These are phyloP conservation scores for Alternaria ethzedia DNA, from an alignment of 2,329 filamentous ascomycete genomes.

Conservation along the genomic window DNA sequence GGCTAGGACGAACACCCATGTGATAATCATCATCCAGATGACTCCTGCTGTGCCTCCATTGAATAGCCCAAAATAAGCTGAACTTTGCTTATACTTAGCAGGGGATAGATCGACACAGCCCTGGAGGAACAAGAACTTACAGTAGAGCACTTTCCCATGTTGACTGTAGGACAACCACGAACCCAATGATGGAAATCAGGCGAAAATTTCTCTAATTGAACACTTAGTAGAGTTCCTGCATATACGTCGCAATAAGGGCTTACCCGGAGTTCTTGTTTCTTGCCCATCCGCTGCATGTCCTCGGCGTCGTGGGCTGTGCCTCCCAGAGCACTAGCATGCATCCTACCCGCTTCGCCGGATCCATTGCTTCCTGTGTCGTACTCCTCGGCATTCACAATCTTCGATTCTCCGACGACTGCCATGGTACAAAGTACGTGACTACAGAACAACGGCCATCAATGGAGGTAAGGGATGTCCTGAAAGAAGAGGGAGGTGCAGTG, in stretches of 20 bases:
- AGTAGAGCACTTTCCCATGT: constrained; percentile 28
- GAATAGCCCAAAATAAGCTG: constrained; percentile 18
- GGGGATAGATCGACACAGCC: neutral
- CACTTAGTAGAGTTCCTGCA: neutral
- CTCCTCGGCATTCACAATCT: constrained; percentile 15
- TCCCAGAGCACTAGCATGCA: constrained; percentile 13
- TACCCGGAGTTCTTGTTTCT: constrained; percentile 27
- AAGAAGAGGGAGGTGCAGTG: neutral
- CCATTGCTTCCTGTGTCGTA: constrained; percentile 12
- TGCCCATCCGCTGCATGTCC: constrained; percentile 34
- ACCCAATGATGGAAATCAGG: constrained; percentile 25
- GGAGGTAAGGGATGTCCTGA: neutral
- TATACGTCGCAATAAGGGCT: neutral
- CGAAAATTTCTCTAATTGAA: constrained; percentile 21
- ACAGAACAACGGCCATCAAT: neutral
- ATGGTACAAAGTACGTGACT: neutral
- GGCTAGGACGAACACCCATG: constrained; percentile 28
- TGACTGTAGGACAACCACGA: constrained; percentile 20
- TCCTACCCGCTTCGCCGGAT: neutral
- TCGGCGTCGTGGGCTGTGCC: constrained; percentile 20
- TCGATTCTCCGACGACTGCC: constrained; percentile 3
- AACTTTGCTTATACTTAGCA: constrained; percentile 6
- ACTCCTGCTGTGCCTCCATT: constrained; percentile 38
- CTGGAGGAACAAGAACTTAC: constrained; percentile 7
- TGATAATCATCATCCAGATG: constrained; percentile 35